Base-by-base conservation (phyloP, 495 filamentous ascomycete species). In the Aspergillus conjunctus region DNA sequence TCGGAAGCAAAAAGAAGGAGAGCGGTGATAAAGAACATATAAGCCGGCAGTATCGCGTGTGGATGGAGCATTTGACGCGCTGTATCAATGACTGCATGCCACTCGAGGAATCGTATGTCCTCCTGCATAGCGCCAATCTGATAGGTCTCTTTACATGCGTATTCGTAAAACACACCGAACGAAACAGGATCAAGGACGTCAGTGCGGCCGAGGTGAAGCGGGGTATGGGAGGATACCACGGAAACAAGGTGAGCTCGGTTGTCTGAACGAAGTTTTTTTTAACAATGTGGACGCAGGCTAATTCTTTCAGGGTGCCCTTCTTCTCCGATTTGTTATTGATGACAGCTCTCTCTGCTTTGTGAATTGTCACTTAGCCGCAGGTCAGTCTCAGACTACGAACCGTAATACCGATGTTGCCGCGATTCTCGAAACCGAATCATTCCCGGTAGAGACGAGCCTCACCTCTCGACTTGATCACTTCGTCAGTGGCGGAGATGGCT, bases 311-410 rank as follows among this genome's bases (percentile, higher is more conserved):
- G 93, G 93, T 57, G 93, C 93, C n/a, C 83, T 98, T 51, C 79
- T 97, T 55, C 76, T 97, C 33, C 91, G 95, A 30, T 94, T 98
- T 68, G 77, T 92, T 54, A 75, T 98, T 0, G 94, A 98, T 62
- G 92, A 98, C 67, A 92, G 85, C 52, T 97, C 93, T 2, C 73
- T 98, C 39, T 98, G 94, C 76, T 94, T 98, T 73, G 86, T 97
- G 70, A 98, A 98, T 68, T 98, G 94, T 70, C 94, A 98, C 83
- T 81, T 98, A 54, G 94, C 94, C 14, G 94, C 94, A 1, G 94
- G 94, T 4, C 95, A 98, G 73, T 87, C 88, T 0, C 88, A 92
- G 59, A 97, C 93, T 1, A 87, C 88, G 34, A 82, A 93, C 65
- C 90, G 94, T 11, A 96, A 98, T 70, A 93, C 93, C 69, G 94